Base-by-base conservation (phyloP, 257 asterid genomes). In the Ilex asprella region DNA sequence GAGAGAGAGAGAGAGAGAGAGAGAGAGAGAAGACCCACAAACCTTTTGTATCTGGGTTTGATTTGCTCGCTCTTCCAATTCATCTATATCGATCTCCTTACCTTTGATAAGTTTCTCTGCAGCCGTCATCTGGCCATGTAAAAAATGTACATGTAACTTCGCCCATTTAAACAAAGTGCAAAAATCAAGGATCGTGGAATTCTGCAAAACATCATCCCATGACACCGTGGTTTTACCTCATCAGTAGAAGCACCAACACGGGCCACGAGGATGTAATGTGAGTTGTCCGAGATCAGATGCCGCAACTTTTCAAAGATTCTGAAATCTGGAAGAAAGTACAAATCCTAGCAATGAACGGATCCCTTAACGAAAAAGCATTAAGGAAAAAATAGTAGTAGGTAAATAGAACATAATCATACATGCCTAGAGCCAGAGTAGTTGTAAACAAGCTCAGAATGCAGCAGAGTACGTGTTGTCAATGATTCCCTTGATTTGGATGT, bases 341-440 rank as follows among this genome's bases (percentile, higher is more conserved):
- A 35, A 35, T 7, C 41, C 41, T 21, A 59, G 41, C 5, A 35
- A 35, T 2, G 3, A 35, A 35, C 7, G 3, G 41, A 35, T 35
- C 41, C 7, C 41, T n/a, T n/a, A 35, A 35, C 3, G 7, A 35
- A 35, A 7, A 35, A 35, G 7, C 3, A 35, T 35, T 35, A 35
- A 35, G 7, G 7, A 2, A 2, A 35, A 35, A 35, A 35, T 35
- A 35, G 3, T 35, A 35, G 41, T 35, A 35, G 41, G 3, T 35
- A 35, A 35, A 35, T 35, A 35, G 41, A 35, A 35, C 3, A 35
- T 35, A 35, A 2, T 35, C 76, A 74, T 77, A 89, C 97, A 68
- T 89, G 97, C 75, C 89, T 89, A 73, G 97, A 89, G 30, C 94
- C 95, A 0, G 98, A 89, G 79, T 87, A 89, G 39, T 93, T 93